Evolutionary conservation across 805 yeast genomes (phyloP).

Genomic region (Yarrowia porcina): DNA sequence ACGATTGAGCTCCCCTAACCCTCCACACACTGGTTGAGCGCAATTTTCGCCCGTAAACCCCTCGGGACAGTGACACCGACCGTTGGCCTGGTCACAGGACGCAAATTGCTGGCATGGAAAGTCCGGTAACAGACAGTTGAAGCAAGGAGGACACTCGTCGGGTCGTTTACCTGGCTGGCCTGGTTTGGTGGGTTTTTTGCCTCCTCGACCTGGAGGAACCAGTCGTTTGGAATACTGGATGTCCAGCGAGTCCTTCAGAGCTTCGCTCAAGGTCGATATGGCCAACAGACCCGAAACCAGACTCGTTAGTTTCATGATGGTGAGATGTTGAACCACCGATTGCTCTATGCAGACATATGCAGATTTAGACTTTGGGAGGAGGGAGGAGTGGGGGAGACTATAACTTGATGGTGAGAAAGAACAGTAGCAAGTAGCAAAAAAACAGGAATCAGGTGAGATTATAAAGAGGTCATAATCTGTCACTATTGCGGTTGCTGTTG

Average conservation of each 20-base stretch:
- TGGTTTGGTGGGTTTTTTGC: slow-evolving; percentile 19
- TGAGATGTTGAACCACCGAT: neutral
- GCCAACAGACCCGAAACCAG: neutral
- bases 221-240: neutral
- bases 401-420: too few relatives aligned
- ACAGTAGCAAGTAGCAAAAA: too few relatives aligned
- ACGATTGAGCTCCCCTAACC: slow-evolving; percentile 64
- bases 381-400: neutral
- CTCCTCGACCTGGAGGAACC: slow-evolving; percentile 21
- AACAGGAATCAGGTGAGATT: too few relatives aligned
- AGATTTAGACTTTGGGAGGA: neutral
- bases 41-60: slow-evolving; percentile 97
- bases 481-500: too few relatives aligned
- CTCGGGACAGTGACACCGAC: slow-evolving; percentile 84
- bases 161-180: slow-evolving; percentile 14
- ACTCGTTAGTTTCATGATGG: neutral
- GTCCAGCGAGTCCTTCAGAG: neutral
- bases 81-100: slow-evolving; percentile 80
- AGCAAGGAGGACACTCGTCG: slow-evolving; percentile 80
- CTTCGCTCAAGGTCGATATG: neutral
- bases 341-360: neutral
- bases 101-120: slow-evolving; percentile 89
- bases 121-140: slow-evolving; percentile 90
- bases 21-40: slow-evolving; percentile 82
- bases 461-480: too few relatives aligned